These are phyloP conservation scores for Bauhinia variegata DNA, from an alignment of 306 rosid genomes.

Conservation along the genomic window DNA sequence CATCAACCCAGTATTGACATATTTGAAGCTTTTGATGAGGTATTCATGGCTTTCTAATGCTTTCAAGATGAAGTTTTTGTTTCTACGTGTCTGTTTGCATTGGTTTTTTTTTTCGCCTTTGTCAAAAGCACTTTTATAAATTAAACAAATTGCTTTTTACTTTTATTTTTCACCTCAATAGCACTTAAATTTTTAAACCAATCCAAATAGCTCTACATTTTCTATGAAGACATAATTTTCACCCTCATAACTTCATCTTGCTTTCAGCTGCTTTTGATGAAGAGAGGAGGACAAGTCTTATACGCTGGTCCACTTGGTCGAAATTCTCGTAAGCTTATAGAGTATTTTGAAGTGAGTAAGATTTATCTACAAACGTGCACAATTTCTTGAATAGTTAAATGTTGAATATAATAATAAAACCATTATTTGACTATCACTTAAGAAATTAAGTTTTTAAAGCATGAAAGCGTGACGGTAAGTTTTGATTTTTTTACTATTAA, in stretches of 20 bases:
- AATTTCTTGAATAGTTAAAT: conserved; percentile 1
- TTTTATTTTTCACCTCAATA: no score
- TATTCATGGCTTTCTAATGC: neutral
- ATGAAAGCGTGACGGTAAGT: no score
- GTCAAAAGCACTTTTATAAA: no score
- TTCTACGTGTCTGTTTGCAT: no score
- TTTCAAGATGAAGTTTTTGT: no score
- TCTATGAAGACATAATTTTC: neutral
- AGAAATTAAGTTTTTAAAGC: no score
- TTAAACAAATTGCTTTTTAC: neutral
- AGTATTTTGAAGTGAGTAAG: conserved; percentile 37
- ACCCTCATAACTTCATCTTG: neutral
- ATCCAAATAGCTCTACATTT: conserved; percentile 1
- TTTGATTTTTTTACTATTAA: no score
- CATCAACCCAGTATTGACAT: conserved; percentile 43
- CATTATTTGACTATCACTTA: no score
- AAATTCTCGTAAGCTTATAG: conserved; percentile 34
- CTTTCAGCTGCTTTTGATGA: conserved; percentile 38
- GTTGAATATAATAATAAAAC: no score
- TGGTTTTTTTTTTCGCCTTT: no score
- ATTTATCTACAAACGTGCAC: neutral
- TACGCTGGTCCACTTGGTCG: conserved; percentile 37
- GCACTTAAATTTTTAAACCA: no score
- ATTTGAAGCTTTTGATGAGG: conserved; percentile 45
- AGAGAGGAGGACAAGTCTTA: conserved; percentile 39